Percentiles rank a stretch among this genome's conserved stretches.
phyloP scores from a whole-genome alignment of 225 moss, liverwort and hornwort species.

The Sphagnum tenellum region DNA sequence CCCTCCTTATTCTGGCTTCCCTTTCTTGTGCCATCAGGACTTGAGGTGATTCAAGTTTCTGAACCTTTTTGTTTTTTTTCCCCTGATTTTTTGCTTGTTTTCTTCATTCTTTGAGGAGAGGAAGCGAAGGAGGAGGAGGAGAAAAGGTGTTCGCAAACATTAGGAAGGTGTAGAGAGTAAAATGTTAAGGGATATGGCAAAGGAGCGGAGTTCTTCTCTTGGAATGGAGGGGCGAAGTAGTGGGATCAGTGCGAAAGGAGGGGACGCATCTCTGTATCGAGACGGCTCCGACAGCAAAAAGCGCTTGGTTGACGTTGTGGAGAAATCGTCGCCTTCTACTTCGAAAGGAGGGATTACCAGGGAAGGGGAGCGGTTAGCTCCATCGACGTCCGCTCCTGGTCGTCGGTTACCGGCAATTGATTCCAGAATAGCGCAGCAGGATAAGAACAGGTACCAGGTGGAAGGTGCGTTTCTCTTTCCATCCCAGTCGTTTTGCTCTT shows the following conservation, averaged over 20 bases:
- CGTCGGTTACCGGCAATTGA: constrained; percentile 42
- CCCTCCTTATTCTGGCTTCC: too few species aligned
- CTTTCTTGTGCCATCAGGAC: too few species aligned
- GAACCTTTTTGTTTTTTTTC: too few species aligned
- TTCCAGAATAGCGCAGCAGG: constrained; percentile 43
- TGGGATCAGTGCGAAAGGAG: constrained; percentile 48
- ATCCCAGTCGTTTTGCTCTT: too few species aligned
- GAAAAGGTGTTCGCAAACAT: too few species aligned
- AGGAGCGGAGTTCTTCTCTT: constrained; percentile 49
- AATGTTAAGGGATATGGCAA: constrained; percentile 44
- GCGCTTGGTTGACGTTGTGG: constrained; percentile 70
- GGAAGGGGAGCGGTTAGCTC: constrained; percentile 63
- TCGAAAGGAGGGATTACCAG: constrained; percentile 82
- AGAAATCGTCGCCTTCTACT: constrained; percentile 81
- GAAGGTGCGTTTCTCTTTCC: constrained; percentile 51
- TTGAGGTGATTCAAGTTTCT: too few species aligned
- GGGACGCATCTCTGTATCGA: constrained; percentile 66
- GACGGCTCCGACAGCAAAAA: constrained; percentile 61
- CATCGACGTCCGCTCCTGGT: constrained; percentile 45
- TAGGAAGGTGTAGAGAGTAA: too few species aligned
- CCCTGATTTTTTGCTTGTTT: too few species aligned
- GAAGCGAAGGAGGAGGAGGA: too few species aligned
- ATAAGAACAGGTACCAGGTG: constrained; percentile 80
- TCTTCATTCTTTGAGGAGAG: too few species aligned
- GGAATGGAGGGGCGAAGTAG: constrained; percentile 39